Evolutionary conservation across 164 flowering plant genomes (phyloP).

Genomic region (Tetrastigma voinierianum): DNA sequence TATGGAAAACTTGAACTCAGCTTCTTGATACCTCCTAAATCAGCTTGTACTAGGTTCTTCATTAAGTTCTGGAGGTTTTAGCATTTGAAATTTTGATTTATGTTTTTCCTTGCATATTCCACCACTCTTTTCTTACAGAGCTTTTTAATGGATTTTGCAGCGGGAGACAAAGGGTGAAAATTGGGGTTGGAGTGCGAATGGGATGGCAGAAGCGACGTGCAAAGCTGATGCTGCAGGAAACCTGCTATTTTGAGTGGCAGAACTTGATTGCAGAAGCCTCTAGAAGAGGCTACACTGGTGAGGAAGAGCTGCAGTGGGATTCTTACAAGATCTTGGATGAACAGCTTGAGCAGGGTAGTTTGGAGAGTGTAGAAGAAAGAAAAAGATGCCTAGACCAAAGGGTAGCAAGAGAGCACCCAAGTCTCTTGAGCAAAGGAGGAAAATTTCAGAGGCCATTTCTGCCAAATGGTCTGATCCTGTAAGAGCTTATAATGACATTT

Average conservation of each 20-base stretch:
- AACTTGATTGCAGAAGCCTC: conserved; percentile 82
- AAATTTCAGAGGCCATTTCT: conserved; percentile 84
- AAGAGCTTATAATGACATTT: conserved; percentile 30
- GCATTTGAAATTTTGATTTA: neutral
- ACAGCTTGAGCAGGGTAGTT: conserved; percentile 66
- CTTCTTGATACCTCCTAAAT: neutral
- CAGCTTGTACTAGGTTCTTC: neutral
- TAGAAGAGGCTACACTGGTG: conserved; percentile 57
- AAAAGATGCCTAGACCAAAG: conserved; percentile 42
- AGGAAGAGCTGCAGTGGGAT: conserved; percentile 86
- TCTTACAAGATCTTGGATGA: conserved; percentile 58
- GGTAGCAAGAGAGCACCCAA: conserved; percentile 85
- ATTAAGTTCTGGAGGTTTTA: neutral
- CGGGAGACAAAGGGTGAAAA: conserved; percentile 73
- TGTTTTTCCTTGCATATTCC: neutral
- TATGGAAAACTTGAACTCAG: neutral
- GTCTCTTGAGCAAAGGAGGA: conserved; percentile 76
- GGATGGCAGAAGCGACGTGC: conserved; percentile 77
- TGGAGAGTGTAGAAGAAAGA: conserved; percentile 61
- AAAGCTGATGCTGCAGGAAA: conserved; percentile 65
- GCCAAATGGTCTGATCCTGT: conserved; percentile 99
- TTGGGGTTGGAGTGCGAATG: conserved; percentile 68
- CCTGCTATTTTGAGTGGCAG: conserved; percentile 79
- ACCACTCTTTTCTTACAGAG: neutral
- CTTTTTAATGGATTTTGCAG: conserved; percentile 36